A percentile compares a stretch with the other conserved stretches of the same genome.
phyloP scores from a whole-genome alignment of 768 basidiomycete genomes.

The Chiua virens region DNA sequence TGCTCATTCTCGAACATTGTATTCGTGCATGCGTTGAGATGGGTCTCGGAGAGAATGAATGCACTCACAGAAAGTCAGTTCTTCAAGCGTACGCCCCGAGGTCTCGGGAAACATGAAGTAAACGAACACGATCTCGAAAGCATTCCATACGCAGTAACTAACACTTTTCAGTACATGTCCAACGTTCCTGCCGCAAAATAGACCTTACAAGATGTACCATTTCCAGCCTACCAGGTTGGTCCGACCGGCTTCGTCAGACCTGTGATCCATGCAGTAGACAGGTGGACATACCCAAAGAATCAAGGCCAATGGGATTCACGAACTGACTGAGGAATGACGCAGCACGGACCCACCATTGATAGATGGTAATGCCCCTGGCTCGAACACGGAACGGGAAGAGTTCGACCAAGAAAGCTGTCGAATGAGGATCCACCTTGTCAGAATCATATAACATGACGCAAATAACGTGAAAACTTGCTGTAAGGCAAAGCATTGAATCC shows the following conservation, averaged over 20 bases:
- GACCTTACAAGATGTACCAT: conserved; percentile 9
- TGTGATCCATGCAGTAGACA: too few relatives aligned
- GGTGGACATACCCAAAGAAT: neutral
- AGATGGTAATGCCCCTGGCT: conserved; percentile 59
- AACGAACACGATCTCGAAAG: conserved; percentile 13
- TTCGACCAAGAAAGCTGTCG: conserved; percentile 58
- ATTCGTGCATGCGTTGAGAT: too few relatives aligned
- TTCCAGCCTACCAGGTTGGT: conserved; percentile 7
- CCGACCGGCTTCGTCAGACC: neutral
- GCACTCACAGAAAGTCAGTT: conserved; percentile 13
- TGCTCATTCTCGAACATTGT: too few relatives aligned
- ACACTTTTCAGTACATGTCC: neutral
- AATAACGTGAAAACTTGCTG: neutral
- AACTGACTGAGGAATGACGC: conserved; percentile 2
- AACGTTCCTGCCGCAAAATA: too few relatives aligned
- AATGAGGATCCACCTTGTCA: neutral
- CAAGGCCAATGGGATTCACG: conserved; percentile 11
- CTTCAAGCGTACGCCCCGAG: conserved; percentile 13
- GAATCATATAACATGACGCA: neutral
- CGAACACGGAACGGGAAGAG: conserved; percentile 62
- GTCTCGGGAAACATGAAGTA: conserved; percentile 17
- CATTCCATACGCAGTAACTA: conserved; percentile 13
- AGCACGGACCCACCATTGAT: conserved; percentile 56
- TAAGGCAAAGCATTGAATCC: neutral
- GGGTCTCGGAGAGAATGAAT: too few relatives aligned